These are phyloP conservation scores for Blastobotrys malaysiensis DNA, from an alignment of 1,139 yeast species.

Conservation along the genomic window DNA sequence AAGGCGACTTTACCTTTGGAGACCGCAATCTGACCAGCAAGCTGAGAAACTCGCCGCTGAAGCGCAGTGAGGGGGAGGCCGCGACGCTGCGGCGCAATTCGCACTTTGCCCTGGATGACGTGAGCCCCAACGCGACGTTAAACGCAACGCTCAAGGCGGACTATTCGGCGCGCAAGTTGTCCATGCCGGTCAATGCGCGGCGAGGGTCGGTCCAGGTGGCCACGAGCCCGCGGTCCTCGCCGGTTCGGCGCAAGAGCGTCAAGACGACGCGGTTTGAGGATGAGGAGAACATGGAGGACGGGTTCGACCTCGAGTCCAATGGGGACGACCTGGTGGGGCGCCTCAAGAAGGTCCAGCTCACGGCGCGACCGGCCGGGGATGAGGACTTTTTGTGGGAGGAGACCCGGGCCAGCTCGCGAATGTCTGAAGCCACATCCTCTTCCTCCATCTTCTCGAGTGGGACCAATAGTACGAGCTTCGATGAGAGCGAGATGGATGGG, in stretches of 20 bases:
- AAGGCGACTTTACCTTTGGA: not conserved
- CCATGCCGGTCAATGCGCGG: not conserved
- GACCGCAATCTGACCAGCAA: not conserved
- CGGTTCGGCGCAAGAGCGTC: conserved; percentile 6
- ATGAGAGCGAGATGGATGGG: conserved; percentile 19
- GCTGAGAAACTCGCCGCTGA: not conserved
- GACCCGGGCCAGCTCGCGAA: conserved; percentile 17
- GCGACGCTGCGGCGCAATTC: not conserved
- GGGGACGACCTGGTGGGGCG: conserved; percentile 10
- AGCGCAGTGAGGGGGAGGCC: not conserved
- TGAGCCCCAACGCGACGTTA: not conserved
- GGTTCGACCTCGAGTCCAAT: conserved; percentile 18
- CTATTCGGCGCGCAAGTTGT: not conserved
- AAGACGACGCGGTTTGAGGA: not conserved
- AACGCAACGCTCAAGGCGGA: not conserved
- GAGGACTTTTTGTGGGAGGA: conserved; percentile 14
- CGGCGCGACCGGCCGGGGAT: conserved; percentile 12
- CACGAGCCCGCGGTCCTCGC: not conserved
- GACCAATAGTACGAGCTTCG: conserved; percentile 10
- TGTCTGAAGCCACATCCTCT: conserved; percentile 15
- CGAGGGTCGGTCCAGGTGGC: not conserved
- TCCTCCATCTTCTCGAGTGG: conserved; percentile 12
- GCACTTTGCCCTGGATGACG: not conserved
- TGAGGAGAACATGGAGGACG: conserved; percentile 18
- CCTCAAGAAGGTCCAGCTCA: conserved; percentile 12